Evolutionary conservation across 208 protist genomes (phyloP), one percentile per base, ranked within the genome.

Genomic region (Leishmania arabica): DNA sequence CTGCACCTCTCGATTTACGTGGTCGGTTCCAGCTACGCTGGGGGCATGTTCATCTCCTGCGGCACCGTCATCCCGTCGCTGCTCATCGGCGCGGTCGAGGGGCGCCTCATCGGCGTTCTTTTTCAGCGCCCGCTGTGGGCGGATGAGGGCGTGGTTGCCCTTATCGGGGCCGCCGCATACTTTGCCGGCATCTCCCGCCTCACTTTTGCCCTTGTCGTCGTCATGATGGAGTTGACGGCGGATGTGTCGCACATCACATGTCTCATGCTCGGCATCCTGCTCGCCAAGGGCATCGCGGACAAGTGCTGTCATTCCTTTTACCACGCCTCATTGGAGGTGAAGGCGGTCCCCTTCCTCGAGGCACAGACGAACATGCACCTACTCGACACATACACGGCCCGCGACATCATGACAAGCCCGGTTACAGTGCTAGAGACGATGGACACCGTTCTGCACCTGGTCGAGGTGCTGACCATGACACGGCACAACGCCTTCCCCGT

Each of bases 171-270:
- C 17, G 91, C 92, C 0, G 86, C 91, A 1, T 96, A 97, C 77
- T 92, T 97, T 65, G 90, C 88, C 3, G 95, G 95, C 64, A 92
- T 97, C 42, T 95, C 92, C 8, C 91, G 95, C 45, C 87, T 97
- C 2, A 97, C 95, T 17, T 90, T 98, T 53, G 93, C 92, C 4
- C 84, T 97, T 19, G 88, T 92, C 45, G 93, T 98, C 27, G 95
- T 98, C 74, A 88, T 98, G 91, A 90, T 97, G 86, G 95, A 98
- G 82, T 58, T 97, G 49, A 95, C 95, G 15, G 90, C 91, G n/a
- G 93, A 97, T 72, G 82, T 98, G 21, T 88, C 91, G 68, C 95
- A 96, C 79, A 85, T 96, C 21, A 86, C 96, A 17, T 95, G 92
- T 73, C 83, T 98, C 27, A 98, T 97, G 95, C 78, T 96, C 37